These are phyloP conservation scores for Pseudozyma hubeiensis DNA, from an alignment of 1,284 basidiomycete species.

Conservation along the genomic window DNA sequence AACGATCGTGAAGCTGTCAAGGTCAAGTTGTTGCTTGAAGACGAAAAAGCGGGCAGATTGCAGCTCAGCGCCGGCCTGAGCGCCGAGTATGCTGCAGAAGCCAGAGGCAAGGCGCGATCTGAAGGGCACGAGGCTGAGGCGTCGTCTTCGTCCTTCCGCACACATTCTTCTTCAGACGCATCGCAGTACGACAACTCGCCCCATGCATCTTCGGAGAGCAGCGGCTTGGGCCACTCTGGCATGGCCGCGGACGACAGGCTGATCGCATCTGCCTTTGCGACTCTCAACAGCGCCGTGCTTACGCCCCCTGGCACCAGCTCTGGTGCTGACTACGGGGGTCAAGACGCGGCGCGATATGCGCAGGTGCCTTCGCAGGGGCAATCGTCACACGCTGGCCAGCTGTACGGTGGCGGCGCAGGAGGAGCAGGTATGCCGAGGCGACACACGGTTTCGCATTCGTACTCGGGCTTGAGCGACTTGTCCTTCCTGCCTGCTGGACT, in stretches of 20 bases:
- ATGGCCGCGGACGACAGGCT: constrained; percentile 29
- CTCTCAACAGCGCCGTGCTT: constrained; percentile 37
- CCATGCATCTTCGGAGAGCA: constrained; percentile 25
- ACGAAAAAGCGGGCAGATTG: constrained; percentile 47
- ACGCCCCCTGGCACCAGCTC: constrained; percentile 39
- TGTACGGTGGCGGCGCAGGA: background rate
- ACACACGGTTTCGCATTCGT: constrained; percentile 45
- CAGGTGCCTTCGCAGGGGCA: constrained; percentile 24
- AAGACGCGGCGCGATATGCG: constrained; percentile 15
- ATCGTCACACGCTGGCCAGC: constrained; percentile 4
- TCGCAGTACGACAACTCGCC: constrained; percentile 34
- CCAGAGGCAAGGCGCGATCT: constrained; percentile 23
- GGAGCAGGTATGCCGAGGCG: constrained; percentile 25
- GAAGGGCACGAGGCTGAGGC: constrained; percentile 31
- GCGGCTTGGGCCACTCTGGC: constrained; percentile 13
- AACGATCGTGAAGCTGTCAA: constrained; percentile 52
- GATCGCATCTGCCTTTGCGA: constrained; percentile 49
- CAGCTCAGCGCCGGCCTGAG: constrained; percentile 51
- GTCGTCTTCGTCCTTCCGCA: constrained; percentile 27
- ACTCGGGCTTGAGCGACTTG: constrained; percentile 30
- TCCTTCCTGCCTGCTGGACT: constrained; percentile 22
- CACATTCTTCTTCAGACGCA: constrained; percentile 15
- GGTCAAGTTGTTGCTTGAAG: constrained; percentile 51
- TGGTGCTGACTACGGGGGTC: constrained; percentile 4
- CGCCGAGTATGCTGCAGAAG: constrained; percentile 35